phyloP scores from a whole-genome alignment of 805 yeast species.

The Teunomyces pallodes region DNA sequence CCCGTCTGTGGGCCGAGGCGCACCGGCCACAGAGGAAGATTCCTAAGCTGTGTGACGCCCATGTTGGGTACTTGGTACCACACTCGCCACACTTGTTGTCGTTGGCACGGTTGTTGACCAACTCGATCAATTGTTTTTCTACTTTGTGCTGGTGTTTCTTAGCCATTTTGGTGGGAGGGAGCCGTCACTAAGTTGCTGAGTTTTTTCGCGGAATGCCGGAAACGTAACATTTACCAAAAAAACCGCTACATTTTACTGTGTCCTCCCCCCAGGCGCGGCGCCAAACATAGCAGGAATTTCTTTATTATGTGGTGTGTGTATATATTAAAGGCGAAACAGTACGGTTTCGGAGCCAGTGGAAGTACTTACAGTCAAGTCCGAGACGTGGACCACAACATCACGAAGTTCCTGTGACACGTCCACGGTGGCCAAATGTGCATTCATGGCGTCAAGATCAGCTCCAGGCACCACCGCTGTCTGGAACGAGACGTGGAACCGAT shows the following conservation, averaged over 20 bases:
- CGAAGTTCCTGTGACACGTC: slow-evolving; percentile 5
- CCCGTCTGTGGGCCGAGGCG: slow-evolving; percentile 70
- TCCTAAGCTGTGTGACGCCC: slow-evolving; percentile 54
- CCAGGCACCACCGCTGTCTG: slow-evolving; percentile 9
- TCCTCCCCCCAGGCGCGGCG: no score
- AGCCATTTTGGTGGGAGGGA: slow-evolving; percentile 18
- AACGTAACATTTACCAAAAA: not conserved
- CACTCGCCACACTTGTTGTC: slow-evolving; percentile 80
- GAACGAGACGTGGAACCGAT: slow-evolving; percentile 13
- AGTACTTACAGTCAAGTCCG: not conserved
- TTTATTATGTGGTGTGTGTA: not conserved
- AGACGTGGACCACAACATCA: slow-evolving; percentile 2
- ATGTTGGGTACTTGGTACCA: slow-evolving; percentile 62
- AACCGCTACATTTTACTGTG: no score
- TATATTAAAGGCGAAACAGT: not conserved
- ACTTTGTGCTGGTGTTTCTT: slow-evolving; percentile 41
- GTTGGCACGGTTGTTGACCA: slow-evolving; percentile 59
- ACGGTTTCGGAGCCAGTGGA: not conserved
- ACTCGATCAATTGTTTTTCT: slow-evolving; percentile 54
- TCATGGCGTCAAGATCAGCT: not conserved
- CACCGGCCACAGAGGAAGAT: slow-evolving; percentile 81
- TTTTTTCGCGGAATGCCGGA: slow-evolving; percentile 2
- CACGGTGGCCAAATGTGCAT: not conserved
- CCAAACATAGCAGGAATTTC: no score
- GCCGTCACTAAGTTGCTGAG: not conserved